Conservation (phyloP, 1,284 basidiomycete species). For the Coriolopsis trogii region DNA sequence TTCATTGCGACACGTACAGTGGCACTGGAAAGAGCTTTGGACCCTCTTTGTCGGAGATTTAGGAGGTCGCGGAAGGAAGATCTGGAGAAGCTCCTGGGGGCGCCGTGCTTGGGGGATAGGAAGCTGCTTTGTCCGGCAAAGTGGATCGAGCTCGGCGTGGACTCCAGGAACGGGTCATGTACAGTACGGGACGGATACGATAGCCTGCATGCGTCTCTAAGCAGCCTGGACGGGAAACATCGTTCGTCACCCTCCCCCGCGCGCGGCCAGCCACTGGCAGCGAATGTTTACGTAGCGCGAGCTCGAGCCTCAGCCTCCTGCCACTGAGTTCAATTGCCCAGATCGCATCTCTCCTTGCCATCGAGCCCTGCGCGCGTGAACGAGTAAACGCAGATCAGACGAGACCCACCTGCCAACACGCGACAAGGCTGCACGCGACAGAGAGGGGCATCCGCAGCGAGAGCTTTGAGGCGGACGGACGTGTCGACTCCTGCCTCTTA, state of each 20-base stretch:
- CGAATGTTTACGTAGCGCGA: conserved; percentile 20
- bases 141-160: conserved; percentile 24
- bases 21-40: conserved; percentile 33
- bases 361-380: too few relatives aligned
- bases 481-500: too few relatives aligned
- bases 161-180: conserved; percentile 26
- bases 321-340: too few relatives aligned
- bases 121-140: conserved; percentile 21
- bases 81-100: conserved; percentile 21
- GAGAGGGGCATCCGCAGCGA: too few relatives aligned
- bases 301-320: too few relatives aligned
- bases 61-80: conserved; percentile 21
- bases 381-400: too few relatives aligned
- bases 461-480: too few relatives aligned
- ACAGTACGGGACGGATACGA: conserved; percentile 22
- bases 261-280: conserved; percentile 4
- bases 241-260: too few relatives aligned
- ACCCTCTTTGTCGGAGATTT: conserved; percentile 34
- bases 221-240: too few relatives aligned
- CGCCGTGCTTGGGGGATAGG: conserved; percentile 18
- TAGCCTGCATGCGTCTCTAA: conserved; percentile 13
- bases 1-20: conserved; percentile 19
- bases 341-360: too few relatives aligned
- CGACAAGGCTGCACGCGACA: too few relatives aligned
- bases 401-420: too few relatives aligned